Conservation (phyloP, 2,329 filamentous ascomycete species). For the Colletotrichum viniferum region DNA sequence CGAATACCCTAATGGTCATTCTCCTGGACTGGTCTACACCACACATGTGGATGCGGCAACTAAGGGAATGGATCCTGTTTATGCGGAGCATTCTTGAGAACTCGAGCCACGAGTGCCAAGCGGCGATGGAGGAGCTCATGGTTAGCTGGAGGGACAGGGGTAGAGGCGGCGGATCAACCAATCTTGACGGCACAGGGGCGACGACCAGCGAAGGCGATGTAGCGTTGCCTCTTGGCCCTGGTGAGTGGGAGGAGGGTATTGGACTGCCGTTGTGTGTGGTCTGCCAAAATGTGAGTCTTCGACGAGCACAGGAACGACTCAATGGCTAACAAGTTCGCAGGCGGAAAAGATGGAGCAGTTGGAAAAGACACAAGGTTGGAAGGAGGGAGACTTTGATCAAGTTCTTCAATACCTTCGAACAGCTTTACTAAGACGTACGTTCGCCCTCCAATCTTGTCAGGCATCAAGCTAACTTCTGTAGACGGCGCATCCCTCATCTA, state of each 20-base stretch:
- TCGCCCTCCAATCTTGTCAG: constrained; percentile 13
- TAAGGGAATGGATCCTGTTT: constrained; percentile 88
- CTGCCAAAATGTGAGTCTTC: constrained; percentile 80
- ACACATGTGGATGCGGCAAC: constrained; percentile 87
- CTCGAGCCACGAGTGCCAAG: constrained; percentile 76
- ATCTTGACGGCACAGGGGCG: constrained; percentile 64
- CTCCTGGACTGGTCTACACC: constrained; percentile 96
- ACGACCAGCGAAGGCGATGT: constrained; percentile 69
- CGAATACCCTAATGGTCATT: constrained; percentile 86
- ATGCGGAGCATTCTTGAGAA: constrained; percentile 77
- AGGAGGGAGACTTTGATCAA: constrained; percentile 95
- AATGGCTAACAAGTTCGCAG: constrained; percentile 44
- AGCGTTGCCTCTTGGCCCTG: constrained; percentile 79
- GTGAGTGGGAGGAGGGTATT: constrained; percentile 91
- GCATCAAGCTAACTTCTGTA: constrained; percentile 39
- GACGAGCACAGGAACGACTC: neutral
- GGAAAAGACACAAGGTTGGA: constrained; percentile 90
- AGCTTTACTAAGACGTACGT: constrained; percentile 81
- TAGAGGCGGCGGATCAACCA: constrained; percentile 65
- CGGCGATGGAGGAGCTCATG: constrained; percentile 88
- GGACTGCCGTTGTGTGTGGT: constrained; percentile 90
- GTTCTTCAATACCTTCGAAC: constrained; percentile 93
- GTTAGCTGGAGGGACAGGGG: constrained; percentile 78
- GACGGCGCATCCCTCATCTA: constrained; percentile 87
- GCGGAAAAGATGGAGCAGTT: constrained; percentile 88